These are phyloP conservation scores for Xylaria sp. DNA, from an alignment of 2,329 filamentous ascomycete species.

Conservation along the genomic window DNA sequence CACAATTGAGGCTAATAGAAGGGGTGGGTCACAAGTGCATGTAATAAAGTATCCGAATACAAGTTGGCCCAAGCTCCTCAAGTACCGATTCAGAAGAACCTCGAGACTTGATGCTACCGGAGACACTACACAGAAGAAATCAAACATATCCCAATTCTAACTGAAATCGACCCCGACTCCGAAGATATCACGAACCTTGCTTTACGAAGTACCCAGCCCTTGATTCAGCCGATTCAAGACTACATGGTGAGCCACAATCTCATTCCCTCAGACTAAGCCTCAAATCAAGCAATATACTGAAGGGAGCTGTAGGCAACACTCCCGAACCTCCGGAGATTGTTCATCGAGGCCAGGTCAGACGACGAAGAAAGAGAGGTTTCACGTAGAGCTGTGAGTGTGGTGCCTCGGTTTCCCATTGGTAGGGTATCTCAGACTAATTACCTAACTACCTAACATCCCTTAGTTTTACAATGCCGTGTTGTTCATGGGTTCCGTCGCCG, in stretches of 20 bases:
- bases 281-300: background rate
- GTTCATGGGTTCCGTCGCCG: constrained; percentile 93
- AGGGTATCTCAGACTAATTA: background rate
- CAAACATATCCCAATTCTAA: too few species aligned
- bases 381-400: constrained; percentile 74
- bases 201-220: background rate
- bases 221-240: background rate
- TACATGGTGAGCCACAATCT: background rate
- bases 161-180: too few species aligned
- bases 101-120: background rate
- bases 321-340: constrained; percentile 92
- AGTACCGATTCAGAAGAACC: too few species aligned
- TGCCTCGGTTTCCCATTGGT: background rate
- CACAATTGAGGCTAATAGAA: constrained; percentile 8
- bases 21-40: constrained; percentile 1
- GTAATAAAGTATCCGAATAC: background rate
- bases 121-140: background rate
- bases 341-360: constrained; percentile 91
- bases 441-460: constrained; percentile 16
- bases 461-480: constrained; percentile 98
- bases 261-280: background rate
- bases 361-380: constrained; percentile 95
- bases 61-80: background rate
- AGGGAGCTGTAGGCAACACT: constrained; percentile 65
- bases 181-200: background rate